Evolutionary conservation across 179 eudicot genomes (phyloP).

Genomic region (Actinidia arguta): DNA sequence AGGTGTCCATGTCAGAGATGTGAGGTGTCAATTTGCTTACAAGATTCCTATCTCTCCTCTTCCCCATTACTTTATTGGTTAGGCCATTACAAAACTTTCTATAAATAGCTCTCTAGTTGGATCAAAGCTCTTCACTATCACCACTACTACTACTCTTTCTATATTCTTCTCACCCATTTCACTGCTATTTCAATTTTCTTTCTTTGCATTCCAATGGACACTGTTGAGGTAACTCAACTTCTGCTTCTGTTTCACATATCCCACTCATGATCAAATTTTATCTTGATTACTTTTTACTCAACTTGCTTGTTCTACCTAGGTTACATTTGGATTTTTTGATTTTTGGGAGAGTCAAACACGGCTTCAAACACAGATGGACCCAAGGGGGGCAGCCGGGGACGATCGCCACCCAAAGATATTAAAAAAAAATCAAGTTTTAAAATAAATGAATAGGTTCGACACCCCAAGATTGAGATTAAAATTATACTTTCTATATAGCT

Average conservation of each 20-base stretch:
- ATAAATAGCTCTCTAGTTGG: slow-evolving; percentile 41
- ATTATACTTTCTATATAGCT: no score
- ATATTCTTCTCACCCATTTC: neutral
- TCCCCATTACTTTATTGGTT: neutral
- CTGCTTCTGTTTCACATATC: neutral
- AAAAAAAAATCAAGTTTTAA: no score
- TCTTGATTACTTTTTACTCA: neutral
- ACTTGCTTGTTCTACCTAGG: neutral
- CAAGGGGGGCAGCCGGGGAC: no score
- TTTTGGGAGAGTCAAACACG: no score
- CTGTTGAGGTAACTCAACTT: slow-evolving; percentile 50
- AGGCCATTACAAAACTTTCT: neutral
- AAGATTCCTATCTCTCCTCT: slow-evolving; percentile 24
- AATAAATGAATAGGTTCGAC: no score
- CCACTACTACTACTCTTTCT: neutral
- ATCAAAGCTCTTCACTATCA: slow-evolving; percentile 33
- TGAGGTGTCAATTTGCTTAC: slow-evolving; percentile 32
- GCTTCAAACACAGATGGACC: no score
- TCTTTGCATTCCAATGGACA: slow-evolving; percentile 42
- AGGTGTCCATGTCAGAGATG: slow-evolving; percentile 26
- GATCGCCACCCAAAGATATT: no score
- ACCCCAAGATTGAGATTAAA: no score
- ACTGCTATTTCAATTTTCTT: neutral
- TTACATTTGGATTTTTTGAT: neutral
- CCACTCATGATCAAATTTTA: neutral